Percentiles rank a stretch among this genome's conserved stretches.
These are phyloP conservation scores for Letharia columbiana DNA, from an alignment of 495 filamentous ascomycete species.

Conservation along the genomic window DNA sequence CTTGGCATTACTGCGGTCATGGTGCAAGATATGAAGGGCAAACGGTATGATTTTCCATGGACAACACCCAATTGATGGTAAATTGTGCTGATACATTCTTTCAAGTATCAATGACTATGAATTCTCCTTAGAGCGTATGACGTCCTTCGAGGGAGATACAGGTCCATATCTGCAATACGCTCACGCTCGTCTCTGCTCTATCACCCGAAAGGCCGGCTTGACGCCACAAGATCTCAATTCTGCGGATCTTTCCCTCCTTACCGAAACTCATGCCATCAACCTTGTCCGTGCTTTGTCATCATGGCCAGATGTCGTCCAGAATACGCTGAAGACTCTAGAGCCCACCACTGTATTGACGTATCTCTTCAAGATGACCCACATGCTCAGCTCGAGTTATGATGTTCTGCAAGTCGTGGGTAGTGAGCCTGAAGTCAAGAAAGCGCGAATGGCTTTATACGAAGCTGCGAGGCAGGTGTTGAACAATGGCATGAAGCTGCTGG, in stretches of 20 bases:
- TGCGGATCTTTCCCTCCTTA: constrained; percentile 50
- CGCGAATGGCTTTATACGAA: constrained; percentile 76
- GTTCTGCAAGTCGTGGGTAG: constrained; percentile 70
- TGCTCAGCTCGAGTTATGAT: constrained; percentile 75
- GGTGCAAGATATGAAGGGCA: constrained; percentile 64
- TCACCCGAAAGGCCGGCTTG: constrained; percentile 46
- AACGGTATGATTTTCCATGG: constrained; percentile 41
- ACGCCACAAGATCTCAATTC: constrained; percentile 36
- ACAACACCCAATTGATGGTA: background rate
- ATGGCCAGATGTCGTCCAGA: constrained; percentile 56
- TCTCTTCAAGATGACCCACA: constrained; percentile 82
- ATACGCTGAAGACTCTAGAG: constrained; percentile 56
- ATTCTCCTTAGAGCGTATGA: constrained; percentile 62
- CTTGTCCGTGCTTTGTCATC: constrained; percentile 51
- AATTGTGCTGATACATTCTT: constrained; percentile 10
- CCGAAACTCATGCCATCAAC: constrained; percentile 47
- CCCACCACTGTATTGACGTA: constrained; percentile 66
- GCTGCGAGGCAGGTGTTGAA: constrained; percentile 65
- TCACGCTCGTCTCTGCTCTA: constrained; percentile 59
- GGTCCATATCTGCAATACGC: constrained; percentile 64
- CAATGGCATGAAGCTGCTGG: constrained; percentile 79
- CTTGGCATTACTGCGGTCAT: constrained; percentile 62
- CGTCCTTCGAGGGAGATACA: constrained; percentile 62
- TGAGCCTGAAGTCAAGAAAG: constrained; percentile 60
- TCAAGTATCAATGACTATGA: constrained; percentile 54